These are phyloP conservation scores for Solanum hybrid DNA, from an alignment of 305 asterid genomes.

Conservation along the genomic window DNA sequence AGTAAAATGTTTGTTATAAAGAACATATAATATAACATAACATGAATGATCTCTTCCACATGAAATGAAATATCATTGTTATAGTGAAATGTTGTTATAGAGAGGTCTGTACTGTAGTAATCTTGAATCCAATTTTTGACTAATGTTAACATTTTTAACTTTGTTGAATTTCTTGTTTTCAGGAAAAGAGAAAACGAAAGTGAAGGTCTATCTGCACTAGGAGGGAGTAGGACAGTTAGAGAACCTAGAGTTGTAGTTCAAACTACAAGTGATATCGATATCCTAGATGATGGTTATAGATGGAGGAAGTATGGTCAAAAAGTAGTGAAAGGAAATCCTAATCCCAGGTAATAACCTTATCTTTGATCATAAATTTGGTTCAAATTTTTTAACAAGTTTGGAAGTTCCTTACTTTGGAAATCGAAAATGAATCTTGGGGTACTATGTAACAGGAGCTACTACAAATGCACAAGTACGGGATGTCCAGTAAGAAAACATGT, in stretches of 20 bases:
- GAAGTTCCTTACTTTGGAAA: background rate
- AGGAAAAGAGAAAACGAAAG: constrained; percentile 62
- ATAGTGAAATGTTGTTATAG: background rate
- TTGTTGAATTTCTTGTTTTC: constrained; percentile 4
- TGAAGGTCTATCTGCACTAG: constrained; percentile 46
- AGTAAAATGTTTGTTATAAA: background rate
- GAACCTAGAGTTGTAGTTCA: constrained; percentile 90
- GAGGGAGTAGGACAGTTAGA: constrained; percentile 45
- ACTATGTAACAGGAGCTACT: constrained; percentile 57
- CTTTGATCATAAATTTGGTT: background rate
- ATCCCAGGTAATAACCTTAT: constrained; percentile 52
- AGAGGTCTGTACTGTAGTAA: background rate
- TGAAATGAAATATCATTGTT: background rate
- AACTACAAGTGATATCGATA: constrained; percentile 76
- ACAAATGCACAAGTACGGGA: constrained; percentile 62
- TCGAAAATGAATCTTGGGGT: background rate
- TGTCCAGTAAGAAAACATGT: constrained; percentile 77
- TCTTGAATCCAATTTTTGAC: background rate
- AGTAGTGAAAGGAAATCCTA: constrained; percentile 82
- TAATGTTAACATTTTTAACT: background rate
- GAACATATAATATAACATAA: background rate
- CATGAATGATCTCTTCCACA: background rate
- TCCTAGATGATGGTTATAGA: constrained; percentile 78
- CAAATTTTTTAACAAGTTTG: background rate
- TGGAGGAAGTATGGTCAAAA: constrained; percentile 95